Percentiles rank a stretch among this genome's conserved stretches.
Evolutionary conservation across 805 yeast genomes (phyloP).

Genomic region (Nakazawaea populi): DNA sequence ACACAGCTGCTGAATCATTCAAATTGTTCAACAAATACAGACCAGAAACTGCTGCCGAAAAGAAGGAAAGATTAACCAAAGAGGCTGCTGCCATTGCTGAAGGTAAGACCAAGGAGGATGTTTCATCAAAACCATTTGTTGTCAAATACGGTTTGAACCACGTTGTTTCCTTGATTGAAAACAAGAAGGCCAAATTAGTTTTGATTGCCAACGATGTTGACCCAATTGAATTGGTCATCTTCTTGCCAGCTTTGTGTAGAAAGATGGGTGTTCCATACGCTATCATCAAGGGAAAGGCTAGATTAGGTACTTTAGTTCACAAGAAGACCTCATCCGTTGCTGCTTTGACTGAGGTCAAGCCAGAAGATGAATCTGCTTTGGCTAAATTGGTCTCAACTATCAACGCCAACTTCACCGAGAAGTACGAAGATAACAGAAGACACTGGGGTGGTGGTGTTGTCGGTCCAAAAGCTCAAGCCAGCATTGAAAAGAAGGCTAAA

Average conservation of each 20-base stretch:
- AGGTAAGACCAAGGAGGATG: constrained; percentile 96
- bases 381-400: constrained; percentile 90
- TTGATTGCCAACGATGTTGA: constrained; percentile 98
- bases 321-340: constrained; percentile 96
- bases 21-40: constrained; percentile 98
- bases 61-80: constrained; percentile 98
- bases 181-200: constrained; percentile 97
- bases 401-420: constrained; percentile 88
- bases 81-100: constrained; percentile 99
- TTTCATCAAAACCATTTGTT: constrained; percentile 92
- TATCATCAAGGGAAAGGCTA: constrained; percentile 96
- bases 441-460: constrained; percentile 99
- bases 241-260: constrained; percentile 98
- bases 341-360: constrained; percentile 90
- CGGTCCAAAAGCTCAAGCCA: constrained; percentile 91
- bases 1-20: constrained; percentile 96
- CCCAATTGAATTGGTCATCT: constrained; percentile 96
- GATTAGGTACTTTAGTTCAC: constrained; percentile 97
- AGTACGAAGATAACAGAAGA: constrained; percentile 93
- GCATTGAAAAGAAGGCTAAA: constrained; percentile 71
- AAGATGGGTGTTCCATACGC: constrained; percentile 99
- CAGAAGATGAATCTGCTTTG: constrained; percentile 93
- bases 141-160: constrained; percentile 99
- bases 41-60: constrained; percentile 96
- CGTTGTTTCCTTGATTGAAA: constrained; percentile 94